A percentile compares a stretch with the other conserved stretches of the same genome.
Conservation (phyloP, 1,139 yeast species). For the Saccharomycopsis phalli region DNA sequence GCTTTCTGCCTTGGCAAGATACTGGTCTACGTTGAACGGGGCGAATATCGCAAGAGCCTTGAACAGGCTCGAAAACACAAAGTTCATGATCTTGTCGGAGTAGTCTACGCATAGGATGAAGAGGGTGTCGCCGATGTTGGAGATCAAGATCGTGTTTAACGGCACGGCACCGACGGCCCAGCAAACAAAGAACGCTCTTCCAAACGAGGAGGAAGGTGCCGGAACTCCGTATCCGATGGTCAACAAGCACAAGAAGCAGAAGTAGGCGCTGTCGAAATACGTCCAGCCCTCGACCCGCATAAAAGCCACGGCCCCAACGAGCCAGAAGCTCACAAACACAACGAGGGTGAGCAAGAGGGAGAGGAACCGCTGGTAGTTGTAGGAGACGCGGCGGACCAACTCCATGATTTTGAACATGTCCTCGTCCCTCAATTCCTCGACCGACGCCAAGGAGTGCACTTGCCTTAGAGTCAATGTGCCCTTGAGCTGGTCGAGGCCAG, state of each 20-base stretch:
- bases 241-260: slow-evolving; percentile 62
- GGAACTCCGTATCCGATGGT: slow-evolving; percentile 84
- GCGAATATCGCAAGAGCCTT: neutral
- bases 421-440: slow-evolving; percentile 15
- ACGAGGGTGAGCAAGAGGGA: slow-evolving; percentile 36
- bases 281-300: slow-evolving; percentile 54
- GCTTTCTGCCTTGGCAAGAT: neutral
- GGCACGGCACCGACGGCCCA: slow-evolving; percentile 86
- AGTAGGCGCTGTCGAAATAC: slow-evolving; percentile 62
- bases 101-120: slow-evolving; percentile 27
- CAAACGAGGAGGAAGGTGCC: slow-evolving; percentile 53
- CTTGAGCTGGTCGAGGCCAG: neutral
- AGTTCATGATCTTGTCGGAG: slow-evolving; percentile 13
- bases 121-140: slow-evolving; percentile 59
- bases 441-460: neutral
- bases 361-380: slow-evolving; percentile 20
- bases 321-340: slow-evolving; percentile 52
- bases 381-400: slow-evolving; percentile 23
- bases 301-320: slow-evolving; percentile 63
- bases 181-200: slow-evolving; percentile 60
- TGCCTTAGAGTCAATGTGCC: too few species aligned
- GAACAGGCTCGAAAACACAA: slow-evolving; percentile 6
- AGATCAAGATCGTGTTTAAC: slow-evolving; percentile 71
- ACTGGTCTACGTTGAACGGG: too few species aligned
- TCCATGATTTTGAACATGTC: slow-evolving; percentile 19